Percentiles rank a stretch among this genome's conserved stretches.
phyloP scores from a whole-genome alignment of 352 stramenopile species.

The Phytophthora pini region DNA sequence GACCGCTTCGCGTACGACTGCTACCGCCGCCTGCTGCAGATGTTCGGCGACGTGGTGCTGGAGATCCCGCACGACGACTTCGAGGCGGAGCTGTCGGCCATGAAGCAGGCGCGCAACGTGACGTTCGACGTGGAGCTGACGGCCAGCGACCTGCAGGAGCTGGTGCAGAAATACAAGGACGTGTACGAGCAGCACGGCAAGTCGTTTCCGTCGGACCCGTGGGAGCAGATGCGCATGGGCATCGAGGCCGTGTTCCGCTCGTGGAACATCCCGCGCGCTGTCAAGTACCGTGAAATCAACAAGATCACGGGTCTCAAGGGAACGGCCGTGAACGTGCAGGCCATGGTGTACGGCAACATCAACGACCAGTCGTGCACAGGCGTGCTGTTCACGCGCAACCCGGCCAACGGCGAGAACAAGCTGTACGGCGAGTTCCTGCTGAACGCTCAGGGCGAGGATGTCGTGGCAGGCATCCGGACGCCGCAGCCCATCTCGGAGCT shows the following conservation, averaged over 20 bases:
- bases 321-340: conserved; percentile 33
- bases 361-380: conserved; percentile 33
- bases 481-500: conserved; percentile 35
- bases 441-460: conserved; percentile 33
- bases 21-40: conserved; percentile 29
- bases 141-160: conserved; percentile 30
- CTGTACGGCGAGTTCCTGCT: conserved; percentile 38
- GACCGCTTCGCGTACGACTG: too few species aligned
- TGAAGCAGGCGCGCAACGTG: conserved; percentile 27
- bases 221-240: conserved; percentile 37
- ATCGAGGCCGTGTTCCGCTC: conserved; percentile 37
- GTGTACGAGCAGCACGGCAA: conserved; percentile 31
- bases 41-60: conserved; percentile 35
- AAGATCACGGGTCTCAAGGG: conserved; percentile 37
- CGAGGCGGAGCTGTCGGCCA: conserved; percentile 30
- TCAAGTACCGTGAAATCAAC: conserved; percentile 39
- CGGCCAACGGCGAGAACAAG: conserved; percentile 30
- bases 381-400: conserved; percentile 36
- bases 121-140: conserved; percentile 34
- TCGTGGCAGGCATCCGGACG: conserved; percentile 32
- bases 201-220: conserved; percentile 32
- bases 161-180: conserved; percentile 35
- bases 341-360: conserved; percentile 37
- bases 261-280: conserved; percentile 35
- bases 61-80: conserved; percentile 37